These are phyloP conservation scores for Symbiotaphrina buchneri DNA, from an alignment of 495 filamentous ascomycete genomes.

Conservation along the genomic window DNA sequence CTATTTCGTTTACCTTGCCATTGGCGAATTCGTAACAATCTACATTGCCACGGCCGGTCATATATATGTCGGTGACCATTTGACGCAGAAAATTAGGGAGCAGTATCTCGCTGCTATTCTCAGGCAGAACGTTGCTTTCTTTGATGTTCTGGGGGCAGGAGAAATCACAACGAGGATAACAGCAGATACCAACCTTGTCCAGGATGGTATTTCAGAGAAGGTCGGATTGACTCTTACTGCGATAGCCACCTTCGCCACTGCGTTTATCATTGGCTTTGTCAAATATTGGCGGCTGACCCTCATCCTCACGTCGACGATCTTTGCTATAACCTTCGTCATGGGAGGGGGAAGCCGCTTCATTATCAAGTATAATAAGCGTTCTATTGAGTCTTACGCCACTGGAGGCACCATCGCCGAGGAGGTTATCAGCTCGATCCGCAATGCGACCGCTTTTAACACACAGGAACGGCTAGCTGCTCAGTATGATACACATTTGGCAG, in stretches of 20 bases:
- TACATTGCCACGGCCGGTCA: conserved; percentile 74
- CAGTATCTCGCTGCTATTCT: conserved; percentile 66
- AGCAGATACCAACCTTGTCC: conserved; percentile 70
- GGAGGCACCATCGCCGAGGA: conserved; percentile 87
- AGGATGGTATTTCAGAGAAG: conserved; percentile 79
- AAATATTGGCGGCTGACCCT: conserved; percentile 70
- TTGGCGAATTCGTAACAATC: conserved; percentile 61
- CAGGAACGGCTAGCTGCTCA: conserved; percentile 70
- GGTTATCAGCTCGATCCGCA: conserved; percentile 81
- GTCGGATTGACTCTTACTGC: conserved; percentile 53
- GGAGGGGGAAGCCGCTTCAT: conserved; percentile 49
- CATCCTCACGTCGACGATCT: conserved; percentile 56
- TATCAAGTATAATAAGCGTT: conserved; percentile 53
- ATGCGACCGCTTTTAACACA: conserved; percentile 81
- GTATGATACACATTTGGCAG: conserved; percentile 52
- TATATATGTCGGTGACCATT: conserved; percentile 84
- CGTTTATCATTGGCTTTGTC: conserved; percentile 75
- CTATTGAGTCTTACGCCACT: conserved; percentile 53
- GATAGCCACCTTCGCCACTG: conserved; percentile 57
- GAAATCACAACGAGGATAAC: conserved; percentile 89
- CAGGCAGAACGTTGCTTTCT: conserved; percentile 80
- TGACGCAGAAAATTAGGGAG: conserved; percentile 65
- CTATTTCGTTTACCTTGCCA: conserved; percentile 79
- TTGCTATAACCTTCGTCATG: conserved; percentile 55
- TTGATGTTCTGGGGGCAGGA: conserved; percentile 76